Evolutionary conservation across 2,329 filamentous ascomycete species (phyloP).

Genomic region (Chaetomiaceae sp.): DNA sequence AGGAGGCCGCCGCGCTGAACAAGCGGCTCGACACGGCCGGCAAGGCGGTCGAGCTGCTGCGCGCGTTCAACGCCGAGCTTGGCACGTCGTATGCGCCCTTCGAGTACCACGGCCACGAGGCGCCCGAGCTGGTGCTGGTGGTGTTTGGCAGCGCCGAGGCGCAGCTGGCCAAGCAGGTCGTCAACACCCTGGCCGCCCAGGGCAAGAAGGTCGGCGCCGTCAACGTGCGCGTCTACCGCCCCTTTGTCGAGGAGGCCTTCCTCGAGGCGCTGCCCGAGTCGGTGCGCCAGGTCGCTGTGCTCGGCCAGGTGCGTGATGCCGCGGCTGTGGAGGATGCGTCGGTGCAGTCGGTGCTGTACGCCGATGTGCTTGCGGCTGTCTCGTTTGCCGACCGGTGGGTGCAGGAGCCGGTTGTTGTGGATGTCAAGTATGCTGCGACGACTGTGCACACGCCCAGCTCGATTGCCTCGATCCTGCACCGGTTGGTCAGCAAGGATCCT

Average conservation of each 20-base stretch:
- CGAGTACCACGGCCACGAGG: slow-evolving; percentile 82
- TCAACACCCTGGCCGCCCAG: slow-evolving; percentile 62
- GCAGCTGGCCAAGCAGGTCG: slow-evolving; percentile 76
- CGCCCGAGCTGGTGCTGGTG: slow-evolving; percentile 77
- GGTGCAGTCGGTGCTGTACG: slow-evolving; percentile 78
- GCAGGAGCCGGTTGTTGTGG: slow-evolving; percentile 59
- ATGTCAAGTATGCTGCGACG: slow-evolving; percentile 82
- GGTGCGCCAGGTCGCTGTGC: slow-evolving; percentile 69
- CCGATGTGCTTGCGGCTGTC: slow-evolving; percentile 82
- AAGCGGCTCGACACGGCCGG: slow-evolving; percentile 67
- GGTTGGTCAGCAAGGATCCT: slow-evolving; percentile 40
- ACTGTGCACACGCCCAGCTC: slow-evolving; percentile 50
- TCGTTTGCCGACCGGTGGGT: slow-evolving; percentile 63
- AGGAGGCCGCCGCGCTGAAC: slow-evolving; percentile 52
- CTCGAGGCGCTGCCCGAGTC: slow-evolving; percentile 71
- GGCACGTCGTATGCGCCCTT: slow-evolving; percentile 90
- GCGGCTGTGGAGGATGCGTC: slow-evolving; percentile 67
- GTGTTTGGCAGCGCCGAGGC: slow-evolving; percentile 90
- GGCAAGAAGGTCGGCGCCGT: slow-evolving; percentile 79
- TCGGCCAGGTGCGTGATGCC: slow-evolving; percentile 79
- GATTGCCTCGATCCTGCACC: slow-evolving; percentile 45
- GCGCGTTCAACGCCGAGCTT: slow-evolving; percentile 79
- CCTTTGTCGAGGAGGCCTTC: slow-evolving; percentile 93
- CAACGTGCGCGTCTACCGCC: slow-evolving; percentile 88
- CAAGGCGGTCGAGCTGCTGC: slow-evolving; percentile 62